A percentile compares a stretch with the other conserved stretches of the same genome.
Evolutionary conservation across 495 filamentous ascomycete species (phyloP).

Genomic region (Barbatosphaeria neglecta): DNA sequence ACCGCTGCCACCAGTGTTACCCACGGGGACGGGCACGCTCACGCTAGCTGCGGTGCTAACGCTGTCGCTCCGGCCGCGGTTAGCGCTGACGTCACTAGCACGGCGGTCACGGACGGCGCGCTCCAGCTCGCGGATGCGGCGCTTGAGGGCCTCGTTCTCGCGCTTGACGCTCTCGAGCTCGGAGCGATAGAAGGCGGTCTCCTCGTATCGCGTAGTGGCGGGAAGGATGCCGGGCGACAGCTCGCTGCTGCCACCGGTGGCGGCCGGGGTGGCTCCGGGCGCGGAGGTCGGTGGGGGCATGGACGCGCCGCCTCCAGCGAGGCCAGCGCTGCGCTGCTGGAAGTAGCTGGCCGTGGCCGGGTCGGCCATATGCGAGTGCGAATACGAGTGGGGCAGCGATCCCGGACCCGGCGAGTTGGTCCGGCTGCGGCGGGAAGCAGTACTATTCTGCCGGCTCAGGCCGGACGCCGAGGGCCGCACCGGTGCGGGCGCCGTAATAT

Average conservation of each 20-base stretch:
- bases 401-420: slow-evolving; percentile 25
- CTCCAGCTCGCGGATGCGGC: slow-evolving; percentile 66
- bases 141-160: slow-evolving; percentile 70
- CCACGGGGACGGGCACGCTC: slow-evolving; percentile 4
- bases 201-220: slow-evolving; percentile 56
- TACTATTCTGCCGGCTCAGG: slow-evolving; percentile 34
- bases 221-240: slow-evolving; percentile 35
- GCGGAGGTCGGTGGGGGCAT: slow-evolving; percentile 3
- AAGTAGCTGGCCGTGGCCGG: slow-evolving; percentile 19
- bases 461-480: slow-evolving; percentile 18
- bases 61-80: slow-evolving; percentile 24
- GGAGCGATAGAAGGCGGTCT: slow-evolving; percentile 51
- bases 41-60: slow-evolving; percentile 25
- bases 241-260: slow-evolving; percentile 13
- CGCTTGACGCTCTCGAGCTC: slow-evolving; percentile 64
- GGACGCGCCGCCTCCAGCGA: background rate
- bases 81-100: slow-evolving; percentile 30
- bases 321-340: slow-evolving; percentile 8
- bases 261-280: slow-evolving; percentile 5
- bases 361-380: slow-evolving; percentile 11
- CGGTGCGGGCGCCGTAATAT: slow-evolving; percentile 19
- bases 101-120: slow-evolving; percentile 31
- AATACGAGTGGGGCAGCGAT: slow-evolving; percentile 3
- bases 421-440: slow-evolving; percentile 29
- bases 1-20: slow-evolving; percentile 1